Base-by-base conservation (phyloP, 108 stramenopile genomes). In the Nannochloropsis salina region DNA sequence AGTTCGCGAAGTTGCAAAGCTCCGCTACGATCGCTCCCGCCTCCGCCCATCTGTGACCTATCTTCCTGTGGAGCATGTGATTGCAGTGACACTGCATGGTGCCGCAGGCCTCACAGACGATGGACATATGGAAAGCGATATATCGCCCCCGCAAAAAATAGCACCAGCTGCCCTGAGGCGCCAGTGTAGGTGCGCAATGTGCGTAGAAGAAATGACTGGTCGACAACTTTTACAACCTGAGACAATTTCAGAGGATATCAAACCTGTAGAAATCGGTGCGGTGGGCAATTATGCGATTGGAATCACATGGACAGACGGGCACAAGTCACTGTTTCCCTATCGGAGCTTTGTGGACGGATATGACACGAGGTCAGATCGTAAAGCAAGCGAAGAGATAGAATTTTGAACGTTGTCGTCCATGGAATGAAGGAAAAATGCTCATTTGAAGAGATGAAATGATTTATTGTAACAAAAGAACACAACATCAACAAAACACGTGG, bases 201-300 rank as follows among this genome's bases (percentile, higher is more conserved):
- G 90, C 88, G 90, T 91, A 40, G 90, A 91, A 42, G 90, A 91
- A 41, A 44, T 91, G 45, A 88, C 90, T 9, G 90, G 90, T 9
- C 83, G 86, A 83, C 90, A 80, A 9, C 47, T 85, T 6, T 9
- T 85, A 10, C 85, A 90, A 9, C 90, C 88, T 31, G 80, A 85
- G 80, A 80, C 40, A 43, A 86, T 91, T 15, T n/a, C 89, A 5
- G 90, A 90, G 41, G 44, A 86, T 21, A 51, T 91, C 21, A 45
- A 41, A 42, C 92, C 92, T 40, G 21, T 89, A 11, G 80, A 80
- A 3, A 90, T 92, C 44, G 90, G 84, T 3, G 84, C 88, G 22
- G 87, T 92, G 43, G 92, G 92, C 18, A 90, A 90, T 42, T 93
- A 93, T 81, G 92, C 92, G 20, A 86, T 91, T 11, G 43, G 88